Evolutionary conservation across 2,329 filamentous ascomycete species (phyloP), one percentile per base, ranked within the genome.

Genomic region (Zymoseptoria pseudotritici): DNA sequence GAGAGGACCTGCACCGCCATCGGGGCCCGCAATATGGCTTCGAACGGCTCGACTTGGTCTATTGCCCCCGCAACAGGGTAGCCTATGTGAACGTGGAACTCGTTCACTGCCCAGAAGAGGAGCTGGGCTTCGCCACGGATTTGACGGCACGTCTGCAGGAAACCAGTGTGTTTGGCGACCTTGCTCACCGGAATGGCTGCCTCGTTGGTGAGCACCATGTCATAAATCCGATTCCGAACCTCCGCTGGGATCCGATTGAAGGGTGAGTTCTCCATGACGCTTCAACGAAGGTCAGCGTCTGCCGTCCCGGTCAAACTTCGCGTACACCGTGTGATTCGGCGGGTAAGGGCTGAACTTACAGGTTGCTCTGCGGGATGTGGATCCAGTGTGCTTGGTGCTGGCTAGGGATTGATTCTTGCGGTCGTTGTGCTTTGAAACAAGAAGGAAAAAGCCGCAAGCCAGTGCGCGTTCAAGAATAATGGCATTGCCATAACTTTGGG

Each of bases 61-160:
- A 4, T 17, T 9, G 2, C 26, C 26, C 8, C 8, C 11, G 13
- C 13, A 3, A 46, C 13, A n/a, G 13, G 13, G 36, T n/a, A n/a
- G 36, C 13, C 13, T n/a, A n/a, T n/a, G 17, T 46, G 36, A 17
- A 46, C 36, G 36, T 46, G 36, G 57, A 67, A 69, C 5, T 50
- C 46, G 59, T 66, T 67, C 49, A 60, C 56, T 1, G 58, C 50
- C 50, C 67, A 69, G 59, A 65, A 69, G 57, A 67, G 63, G 24
- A 62, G 59, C 51, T 67, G 59, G 22, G 66, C 58, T 58, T 69
- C 67, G 13, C 50, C 50, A 26, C 66, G 62, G 53, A 64, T 64
- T 36, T 59, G 57, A 22, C 61, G 62, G 46, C 61, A 67, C 10
- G 61, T 61, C 5, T 57, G 42, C 46, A 65, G 53, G n/a, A 65